Conservation (phyloP, 2,329 filamentous ascomycete genomes). For the Colletotrichum somersetense region DNA sequence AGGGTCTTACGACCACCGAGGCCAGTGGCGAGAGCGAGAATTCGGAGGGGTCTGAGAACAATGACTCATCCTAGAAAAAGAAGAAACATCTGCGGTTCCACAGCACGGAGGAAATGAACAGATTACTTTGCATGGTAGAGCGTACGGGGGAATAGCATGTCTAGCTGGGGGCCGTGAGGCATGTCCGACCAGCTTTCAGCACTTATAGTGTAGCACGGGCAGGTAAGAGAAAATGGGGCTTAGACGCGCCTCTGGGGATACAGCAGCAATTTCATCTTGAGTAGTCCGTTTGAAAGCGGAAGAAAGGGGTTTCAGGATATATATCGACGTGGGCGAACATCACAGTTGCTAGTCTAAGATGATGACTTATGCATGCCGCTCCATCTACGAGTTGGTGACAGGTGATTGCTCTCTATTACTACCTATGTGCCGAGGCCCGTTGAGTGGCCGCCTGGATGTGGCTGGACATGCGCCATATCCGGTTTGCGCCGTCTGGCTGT, state of each 20-base stretch:
- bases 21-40: constrained; percentile 41
- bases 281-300: neutral
- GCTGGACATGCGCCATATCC: too few relatives aligned
- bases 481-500: too few relatives aligned
- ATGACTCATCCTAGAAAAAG: constrained; percentile 23
- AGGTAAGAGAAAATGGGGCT: neutral
- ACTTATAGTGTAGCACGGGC: neutral
- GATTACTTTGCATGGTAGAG: constrained; percentile 35
- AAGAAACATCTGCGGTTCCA: constrained; percentile 21
- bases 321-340: neutral
- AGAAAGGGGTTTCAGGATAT: neutral
- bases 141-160: constrained; percentile 23
- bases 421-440: too few relatives aligned
- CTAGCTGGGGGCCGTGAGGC: neutral
- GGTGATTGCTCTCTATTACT: too few relatives aligned
- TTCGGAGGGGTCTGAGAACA: constrained; percentile 29
- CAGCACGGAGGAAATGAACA: constrained; percentile 29
- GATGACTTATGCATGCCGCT: neutral
- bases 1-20: constrained; percentile 77
- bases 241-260: constrained; percentile 3
- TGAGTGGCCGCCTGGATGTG: too few relatives aligned
- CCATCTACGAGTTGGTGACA: too few relatives aligned
- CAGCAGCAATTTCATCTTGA: too few relatives aligned
- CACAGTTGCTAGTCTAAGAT: neutral
- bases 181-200: constrained; percentile 27